Percentiles rank a stretch among this genome's conserved stretches.
Evolutionary conservation across 2,329 filamentous ascomycete species (phyloP).

Genomic region (Macrophomina phaseolina): DNA sequence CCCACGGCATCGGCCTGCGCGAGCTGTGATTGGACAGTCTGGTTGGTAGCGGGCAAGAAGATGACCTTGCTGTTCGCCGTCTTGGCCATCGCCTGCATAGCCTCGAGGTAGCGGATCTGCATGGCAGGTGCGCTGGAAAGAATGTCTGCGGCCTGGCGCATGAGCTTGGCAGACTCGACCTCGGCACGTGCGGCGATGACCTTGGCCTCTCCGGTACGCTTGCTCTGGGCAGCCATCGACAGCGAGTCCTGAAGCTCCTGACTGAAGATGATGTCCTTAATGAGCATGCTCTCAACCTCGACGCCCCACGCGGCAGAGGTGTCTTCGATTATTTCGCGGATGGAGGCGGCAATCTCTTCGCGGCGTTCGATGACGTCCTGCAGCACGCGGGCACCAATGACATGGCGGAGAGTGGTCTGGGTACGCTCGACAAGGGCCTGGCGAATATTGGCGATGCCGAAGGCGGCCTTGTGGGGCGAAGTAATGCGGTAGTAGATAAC

Average conservation of each 20-base stretch:
- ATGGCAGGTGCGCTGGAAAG: slow-evolving; percentile 90
- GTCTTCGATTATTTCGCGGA: slow-evolving; percentile 96
- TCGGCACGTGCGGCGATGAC: slow-evolving; percentile 97
- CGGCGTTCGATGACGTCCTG: slow-evolving; percentile 98
- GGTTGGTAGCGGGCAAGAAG: slow-evolving; percentile 71
- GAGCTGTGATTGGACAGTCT: slow-evolving; percentile 64
- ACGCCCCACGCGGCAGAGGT: slow-evolving; percentile 95
- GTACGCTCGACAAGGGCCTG: slow-evolving; percentile 98
- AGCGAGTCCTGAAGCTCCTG: slow-evolving; percentile 94
- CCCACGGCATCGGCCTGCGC: slow-evolving; percentile 54
- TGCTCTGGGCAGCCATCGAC: slow-evolving; percentile 97
- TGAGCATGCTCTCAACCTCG: slow-evolving; percentile 95
- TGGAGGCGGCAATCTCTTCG: slow-evolving; percentile 94
- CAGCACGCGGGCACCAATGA: slow-evolving; percentile 91
- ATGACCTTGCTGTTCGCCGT: slow-evolving; percentile 86
- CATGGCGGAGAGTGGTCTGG: slow-evolving; percentile 95
- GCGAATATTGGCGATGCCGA: slow-evolving; percentile 92
- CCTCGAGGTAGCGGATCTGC: slow-evolving; percentile 97
- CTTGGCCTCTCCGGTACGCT: slow-evolving; percentile 98
- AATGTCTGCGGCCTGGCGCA: slow-evolving; percentile 90
- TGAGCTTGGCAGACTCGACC: slow-evolving; percentile 93
- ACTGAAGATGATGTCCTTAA: slow-evolving; percentile 99
- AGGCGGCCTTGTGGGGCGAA: slow-evolving; percentile 93
- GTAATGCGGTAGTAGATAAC: slow-evolving; percentile 99
- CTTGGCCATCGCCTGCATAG: slow-evolving; percentile 99